phyloP scores from a whole-genome alignment of 2,329 filamentous ascomycete species.

The Exophiala oligosperma region DNA sequence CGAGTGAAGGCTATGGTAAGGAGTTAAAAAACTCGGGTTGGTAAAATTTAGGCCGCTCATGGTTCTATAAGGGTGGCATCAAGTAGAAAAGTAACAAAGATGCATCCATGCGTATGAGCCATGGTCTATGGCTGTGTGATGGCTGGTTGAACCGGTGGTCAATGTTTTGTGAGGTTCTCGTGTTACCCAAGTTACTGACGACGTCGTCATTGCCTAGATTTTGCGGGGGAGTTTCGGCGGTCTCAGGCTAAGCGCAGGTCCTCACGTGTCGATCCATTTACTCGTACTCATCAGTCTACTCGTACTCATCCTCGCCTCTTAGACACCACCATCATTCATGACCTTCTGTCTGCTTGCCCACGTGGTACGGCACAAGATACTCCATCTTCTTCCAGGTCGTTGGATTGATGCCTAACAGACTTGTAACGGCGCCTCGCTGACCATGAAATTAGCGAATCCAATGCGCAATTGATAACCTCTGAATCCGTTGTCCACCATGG shows the following conservation, averaged over 20 bases:
- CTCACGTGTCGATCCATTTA: neutral
- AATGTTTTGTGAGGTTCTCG: too few species aligned
- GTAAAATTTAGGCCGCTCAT: conserved; percentile 6
- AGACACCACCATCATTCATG: too few species aligned
- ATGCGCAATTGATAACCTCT: neutral
- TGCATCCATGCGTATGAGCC: neutral
- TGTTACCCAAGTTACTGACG: too few species aligned
- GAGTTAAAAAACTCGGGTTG: conserved; percentile 4
- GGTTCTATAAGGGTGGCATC: neutral
- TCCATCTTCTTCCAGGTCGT: too few species aligned
- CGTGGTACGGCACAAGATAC: neutral
- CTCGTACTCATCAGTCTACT: too few species aligned
- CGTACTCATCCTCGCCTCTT: too few species aligned
- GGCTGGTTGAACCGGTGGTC: too few species aligned
- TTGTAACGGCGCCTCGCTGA: neutral
- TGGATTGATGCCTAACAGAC: neutral
- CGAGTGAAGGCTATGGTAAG: conserved; percentile 12
- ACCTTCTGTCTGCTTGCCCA: neutral
- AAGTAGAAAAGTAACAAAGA: neutral
- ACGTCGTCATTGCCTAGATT: neutral
- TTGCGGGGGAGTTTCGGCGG: neutral
- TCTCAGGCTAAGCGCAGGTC: neutral
- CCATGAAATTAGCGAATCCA: neutral
- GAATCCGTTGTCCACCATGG: conserved; percentile 47
- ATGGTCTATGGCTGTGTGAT: neutral